phyloP scores from a whole-genome alignment of 2,329 filamentous ascomycete genomes.

The Colletotrichum plurivorum region DNA sequence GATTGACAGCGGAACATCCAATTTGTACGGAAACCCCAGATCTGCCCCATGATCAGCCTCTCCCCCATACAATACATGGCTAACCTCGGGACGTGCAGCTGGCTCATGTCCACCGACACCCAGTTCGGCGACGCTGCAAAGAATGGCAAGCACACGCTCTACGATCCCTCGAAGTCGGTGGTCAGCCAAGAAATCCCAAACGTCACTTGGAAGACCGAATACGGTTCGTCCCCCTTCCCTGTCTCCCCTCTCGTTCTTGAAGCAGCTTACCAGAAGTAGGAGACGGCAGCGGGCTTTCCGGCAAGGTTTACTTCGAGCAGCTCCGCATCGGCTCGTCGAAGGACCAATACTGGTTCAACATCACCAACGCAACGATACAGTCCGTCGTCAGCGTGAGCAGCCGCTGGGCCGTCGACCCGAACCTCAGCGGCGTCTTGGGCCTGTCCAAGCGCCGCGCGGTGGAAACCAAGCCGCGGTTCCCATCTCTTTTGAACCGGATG shows the following conservation, averaged over 20 bases:
- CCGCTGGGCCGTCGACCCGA: slow-evolving; percentile 57
- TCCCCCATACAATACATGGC: background rate
- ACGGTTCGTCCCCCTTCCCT: slow-evolving; percentile 59
- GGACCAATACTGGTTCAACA: slow-evolving; percentile 48
- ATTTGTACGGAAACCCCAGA: slow-evolving; percentile 20
- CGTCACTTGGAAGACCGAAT: slow-evolving; percentile 64
- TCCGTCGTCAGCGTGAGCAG: slow-evolving; percentile 60
- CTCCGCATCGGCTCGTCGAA: slow-evolving; percentile 56
- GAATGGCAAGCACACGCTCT: slow-evolving; percentile 61
- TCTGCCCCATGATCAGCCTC: no score
- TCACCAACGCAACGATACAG: slow-evolving; percentile 64
- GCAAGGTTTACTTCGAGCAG: slow-evolving; percentile 66
- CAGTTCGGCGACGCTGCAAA: slow-evolving; percentile 34
- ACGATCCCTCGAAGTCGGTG: slow-evolving; percentile 60
- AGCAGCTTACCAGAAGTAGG: slow-evolving; percentile 46
- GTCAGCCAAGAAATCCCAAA: slow-evolving; percentile 58
- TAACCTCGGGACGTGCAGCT: slow-evolving; percentile 1
- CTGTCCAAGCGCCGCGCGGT: slow-evolving; percentile 63
- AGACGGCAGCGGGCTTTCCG: slow-evolving; percentile 60
- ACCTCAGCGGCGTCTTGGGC: slow-evolving; percentile 66
- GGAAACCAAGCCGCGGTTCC: slow-evolving; percentile 58
- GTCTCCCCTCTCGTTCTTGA: slow-evolving; percentile 1
- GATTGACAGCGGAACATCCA: slow-evolving; percentile 31
- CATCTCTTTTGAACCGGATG: slow-evolving; percentile 62
- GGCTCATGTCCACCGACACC: slow-evolving; percentile 50